Base-by-base conservation (phyloP, 2,329 filamentous ascomycete species). In the Purpureocillium lavendulum region DNA sequence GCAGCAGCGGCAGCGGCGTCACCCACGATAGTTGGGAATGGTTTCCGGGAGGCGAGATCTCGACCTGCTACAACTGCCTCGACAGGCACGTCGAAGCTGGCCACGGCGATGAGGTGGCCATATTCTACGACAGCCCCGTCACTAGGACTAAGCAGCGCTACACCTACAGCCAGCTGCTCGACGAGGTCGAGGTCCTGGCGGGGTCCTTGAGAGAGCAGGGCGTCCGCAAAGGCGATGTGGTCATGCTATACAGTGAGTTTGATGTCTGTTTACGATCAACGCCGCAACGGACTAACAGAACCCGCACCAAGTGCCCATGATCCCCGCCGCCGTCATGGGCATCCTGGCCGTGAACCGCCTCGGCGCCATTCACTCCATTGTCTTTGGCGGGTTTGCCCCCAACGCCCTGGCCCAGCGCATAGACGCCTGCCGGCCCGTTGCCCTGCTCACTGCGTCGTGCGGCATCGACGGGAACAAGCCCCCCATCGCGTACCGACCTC, bases 311-410 rank as follows among this genome's bases (percentile, higher is more conserved):
- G 83, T 96, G 89, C 89, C 89, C 40, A 96, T 96, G 89, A 87
- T 96, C 33, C 89, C 90, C 1, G 82, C 87, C 0, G 85, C 88
- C 2, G 59, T 95, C n/a, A 79, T 94, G 45, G 89, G 84, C 9
- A 87, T 92, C 47, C 76, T 96, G 4, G 88, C 90, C 17, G 77
- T 84, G 43, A 80, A 80, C 44, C 78, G 88, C 9, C 70, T 96
- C 1, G 90, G 89, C 10, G 90, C 88, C 13, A 79, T 96, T 38
- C 90, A 97, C 57, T 81, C 86, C 4, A 87, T 94, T 4, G 90
- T 97, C 4, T 96, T 96, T 60, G 90, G 90, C 32, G 89, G 90
- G 0, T 97, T 97, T 57, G 87, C 87, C 0, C 71, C 88, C 0
- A 69, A 73, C 9, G 85, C 88, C 4, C 70, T 96, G 33, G 87